These are phyloP conservation scores for Cunninghamia lanceolata DNA, from an alignment of 75 land plant genomes.

Conservation along the genomic window DNA sequence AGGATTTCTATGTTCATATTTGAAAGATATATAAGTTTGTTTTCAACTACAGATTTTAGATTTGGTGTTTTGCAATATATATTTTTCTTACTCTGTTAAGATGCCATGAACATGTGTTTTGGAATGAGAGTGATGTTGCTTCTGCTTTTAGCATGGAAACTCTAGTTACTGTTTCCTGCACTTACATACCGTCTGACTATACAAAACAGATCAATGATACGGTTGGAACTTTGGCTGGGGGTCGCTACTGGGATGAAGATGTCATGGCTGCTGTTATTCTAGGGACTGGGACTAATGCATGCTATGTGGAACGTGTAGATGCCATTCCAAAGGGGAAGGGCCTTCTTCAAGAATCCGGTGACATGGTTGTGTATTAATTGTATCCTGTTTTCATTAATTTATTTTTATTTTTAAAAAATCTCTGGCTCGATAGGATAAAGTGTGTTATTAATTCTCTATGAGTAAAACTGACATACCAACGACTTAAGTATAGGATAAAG, in stretches of 20 bases:
- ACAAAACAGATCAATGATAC: slow-evolving; percentile 69
- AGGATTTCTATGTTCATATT: slow-evolving; percentile 5
- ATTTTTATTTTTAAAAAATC: background rate
- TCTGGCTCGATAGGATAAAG: background rate
- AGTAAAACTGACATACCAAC: background rate
- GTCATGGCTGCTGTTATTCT: slow-evolving; percentile 70
- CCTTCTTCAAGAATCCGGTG: slow-evolving; percentile 45
- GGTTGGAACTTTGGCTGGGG: slow-evolving; percentile 80
- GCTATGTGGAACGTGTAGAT: slow-evolving; percentile 66
- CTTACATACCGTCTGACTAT: background rate
- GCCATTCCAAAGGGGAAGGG: slow-evolving; percentile 61
- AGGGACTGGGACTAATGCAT: slow-evolving; percentile 88
- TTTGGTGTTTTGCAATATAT: background rate
- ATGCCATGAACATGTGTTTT: background rate
- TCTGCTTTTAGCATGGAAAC: background rate
- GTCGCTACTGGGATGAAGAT: slow-evolving; percentile 51
- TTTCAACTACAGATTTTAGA: background rate
- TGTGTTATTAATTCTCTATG: background rate
- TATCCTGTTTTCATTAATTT: background rate
- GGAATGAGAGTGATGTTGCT: background rate
- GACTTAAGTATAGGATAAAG: background rate
- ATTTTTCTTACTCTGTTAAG: background rate
- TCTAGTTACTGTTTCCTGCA: background rate
- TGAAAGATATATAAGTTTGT: background rate
- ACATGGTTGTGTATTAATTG: slow-evolving; percentile 44